These are phyloP conservation scores for Aphanocladium album DNA, from an alignment of 2,329 filamentous ascomycete genomes.

Conservation along the genomic window DNA sequence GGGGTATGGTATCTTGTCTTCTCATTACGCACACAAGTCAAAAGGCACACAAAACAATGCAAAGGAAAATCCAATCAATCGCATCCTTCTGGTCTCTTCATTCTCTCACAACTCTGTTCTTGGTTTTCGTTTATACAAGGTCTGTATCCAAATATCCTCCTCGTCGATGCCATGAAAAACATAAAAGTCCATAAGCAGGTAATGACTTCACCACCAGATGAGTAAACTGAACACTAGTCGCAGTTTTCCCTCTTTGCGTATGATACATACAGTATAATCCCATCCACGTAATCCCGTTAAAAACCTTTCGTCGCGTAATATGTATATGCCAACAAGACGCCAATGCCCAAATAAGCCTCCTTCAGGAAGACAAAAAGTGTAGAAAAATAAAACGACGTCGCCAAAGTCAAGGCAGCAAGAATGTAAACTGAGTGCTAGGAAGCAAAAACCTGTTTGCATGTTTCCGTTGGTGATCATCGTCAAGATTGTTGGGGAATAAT, in stretches of 20 bases:
- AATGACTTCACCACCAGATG: background rate
- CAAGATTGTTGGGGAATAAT: background rate
- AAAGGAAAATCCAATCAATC: background rate
- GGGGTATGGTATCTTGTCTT: conserved; percentile 3
- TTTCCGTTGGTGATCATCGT: background rate
- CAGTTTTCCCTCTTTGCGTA: background rate
- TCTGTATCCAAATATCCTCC: background rate
- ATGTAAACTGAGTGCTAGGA: background rate
- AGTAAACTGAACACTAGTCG: background rate
- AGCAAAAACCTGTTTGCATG: conserved; percentile 11
- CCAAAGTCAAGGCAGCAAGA: background rate
- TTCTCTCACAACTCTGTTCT: background rate
- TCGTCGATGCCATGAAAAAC: conserved; percentile 3
- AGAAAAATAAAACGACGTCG: background rate
- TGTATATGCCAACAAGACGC: conserved; percentile 9
- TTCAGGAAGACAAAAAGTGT: background rate
- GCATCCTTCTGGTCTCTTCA: background rate
- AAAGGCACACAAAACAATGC: background rate
- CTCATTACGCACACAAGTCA: background rate
- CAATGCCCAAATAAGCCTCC: background rate
- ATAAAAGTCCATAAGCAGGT: background rate
- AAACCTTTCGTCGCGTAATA: conserved; percentile 5
- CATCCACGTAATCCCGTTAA: conserved; percentile 7
- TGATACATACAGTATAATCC: conserved; percentile 7
- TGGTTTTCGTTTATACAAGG: conserved; percentile 7